These are phyloP conservation scores for Ogataea allantospora DNA, from an alignment of 805 yeast genomes.

Conservation along the genomic window DNA sequence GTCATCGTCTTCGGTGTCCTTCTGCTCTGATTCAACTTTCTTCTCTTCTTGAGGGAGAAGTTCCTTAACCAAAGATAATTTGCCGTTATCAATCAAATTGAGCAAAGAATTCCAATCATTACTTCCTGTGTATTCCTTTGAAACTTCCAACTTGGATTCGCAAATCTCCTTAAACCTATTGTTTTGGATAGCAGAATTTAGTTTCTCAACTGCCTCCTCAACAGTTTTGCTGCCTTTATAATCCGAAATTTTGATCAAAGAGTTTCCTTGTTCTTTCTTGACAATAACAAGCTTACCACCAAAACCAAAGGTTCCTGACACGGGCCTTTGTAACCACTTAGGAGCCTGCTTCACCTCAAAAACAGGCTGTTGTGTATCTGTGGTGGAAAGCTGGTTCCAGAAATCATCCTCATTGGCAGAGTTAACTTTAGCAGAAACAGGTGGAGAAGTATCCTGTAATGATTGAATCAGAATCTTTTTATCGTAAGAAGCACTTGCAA, in stretches of 20 bases:
- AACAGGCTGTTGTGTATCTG: constrained; percentile 71
- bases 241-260: constrained; percentile 40
- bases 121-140: constrained; percentile 33
- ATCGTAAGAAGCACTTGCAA: constrained; percentile 87
- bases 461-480: constrained; percentile 80
- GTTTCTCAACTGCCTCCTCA: constrained; percentile 36
- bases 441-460: constrained; percentile 78
- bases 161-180: constrained; percentile 55
- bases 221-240: constrained; percentile 36
- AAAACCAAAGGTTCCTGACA: constrained; percentile 81
- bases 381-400: constrained; percentile 74
- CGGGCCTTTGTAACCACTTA: constrained; percentile 75
- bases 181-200: constrained; percentile 56
- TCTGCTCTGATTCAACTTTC: constrained; percentile 8
- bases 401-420: constrained; percentile 67
- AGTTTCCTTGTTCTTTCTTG: constrained; percentile 37
- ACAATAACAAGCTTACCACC: constrained; percentile 81
- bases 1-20: constrained; percentile 35
- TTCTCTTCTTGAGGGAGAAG: constrained; percentile 23
- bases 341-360: constrained; percentile 81
- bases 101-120: constrained; percentile 65
- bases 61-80: constrained; percentile 46
- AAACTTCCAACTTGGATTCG: constrained; percentile 46
- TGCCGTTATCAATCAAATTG: constrained; percentile 50
- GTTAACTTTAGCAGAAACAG: constrained; percentile 42